Conservation (phyloP, 116 monocot species). For the Cymodocea nodosa region DNA sequence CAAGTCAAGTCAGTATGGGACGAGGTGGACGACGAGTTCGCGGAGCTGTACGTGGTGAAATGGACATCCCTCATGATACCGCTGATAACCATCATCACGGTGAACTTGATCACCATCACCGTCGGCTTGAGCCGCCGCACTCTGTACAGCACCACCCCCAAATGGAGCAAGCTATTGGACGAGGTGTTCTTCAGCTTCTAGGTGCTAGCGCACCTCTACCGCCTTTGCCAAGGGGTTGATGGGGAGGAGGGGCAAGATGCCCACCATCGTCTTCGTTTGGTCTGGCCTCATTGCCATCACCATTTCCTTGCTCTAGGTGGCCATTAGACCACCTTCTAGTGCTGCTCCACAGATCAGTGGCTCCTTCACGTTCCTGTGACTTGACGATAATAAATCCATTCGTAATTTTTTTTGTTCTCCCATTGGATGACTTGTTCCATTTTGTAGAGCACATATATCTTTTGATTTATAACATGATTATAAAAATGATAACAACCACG, state of each 20-base stretch:
- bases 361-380: too few relatives aligned
- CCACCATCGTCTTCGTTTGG: conserved; percentile 86
- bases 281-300: conserved; percentile 65
- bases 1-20: conserved; percentile 37
- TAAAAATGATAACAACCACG: too few relatives aligned
- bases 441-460: too few relatives aligned
- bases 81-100: conserved; percentile 96
- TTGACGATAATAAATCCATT: too few relatives aligned
- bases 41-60: conserved; percentile 69
- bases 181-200: conserved; percentile 94
- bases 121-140: conserved; percentile 67
- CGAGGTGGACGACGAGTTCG: conserved; percentile 40
- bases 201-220: conserved; percentile 91
- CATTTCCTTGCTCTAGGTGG: conserved; percentile 81
- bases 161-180: conserved; percentile 83
- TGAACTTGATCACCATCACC: conserved; percentile 72
- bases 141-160: conserved; percentile 70
- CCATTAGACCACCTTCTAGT: conserved; percentile 64
- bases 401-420: too few relatives aligned
- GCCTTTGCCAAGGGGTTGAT: conserved; percentile 90
- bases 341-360: too few relatives aligned
- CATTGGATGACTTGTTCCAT: too few relatives aligned
- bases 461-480: too few relatives aligned
- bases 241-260: conserved; percentile 84
- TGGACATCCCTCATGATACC: too few relatives aligned